Base-by-base conservation (phyloP, 192 early-diverging fungal genomes). In the Backusella tarrabulga region DNA sequence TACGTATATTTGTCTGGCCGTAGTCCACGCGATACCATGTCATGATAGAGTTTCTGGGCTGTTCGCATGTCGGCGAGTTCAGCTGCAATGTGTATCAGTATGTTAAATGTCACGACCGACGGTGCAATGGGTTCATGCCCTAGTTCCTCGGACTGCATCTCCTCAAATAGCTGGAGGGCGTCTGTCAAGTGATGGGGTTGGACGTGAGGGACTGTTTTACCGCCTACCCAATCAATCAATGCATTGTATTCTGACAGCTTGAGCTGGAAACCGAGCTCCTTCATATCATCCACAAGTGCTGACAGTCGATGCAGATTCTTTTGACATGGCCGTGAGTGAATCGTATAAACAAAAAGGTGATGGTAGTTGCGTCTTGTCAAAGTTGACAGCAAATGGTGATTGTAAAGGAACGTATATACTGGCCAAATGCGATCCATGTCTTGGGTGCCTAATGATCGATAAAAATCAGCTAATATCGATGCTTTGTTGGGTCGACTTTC, bases 21-120 rank as follows among this genome's bases (percentile, higher is more conserved):
- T 6, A 83, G 23, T 9, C 42, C 72, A 29, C 69, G 66, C 0
- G 82, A 76, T 34, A 79, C 34, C 82, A 83, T 83, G 15, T 74
- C 72, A 50, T 83, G 72, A 73, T 83, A 83, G 41, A 83, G 68
- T 21, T 75, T 75, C 40, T 83, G 82, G 34, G 82, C 82, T 36
- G 82, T 79, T 1, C 75, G 32, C 8, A 83, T 75, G 60, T 83
- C 82, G 6, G 67, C 52, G 0, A 77, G 12, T 38, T 77, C 52
- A 1, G 74, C 73, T 40, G 82, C 82, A 19, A 79, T 71, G 29
- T 78, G 63, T 40, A 83, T 79, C 5, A 83, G 50, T 9, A 73
- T 83, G 46, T 83, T 83, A 67, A 74, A 79, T 3, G 82, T 83
- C 11, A 77, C 68, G 6, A 80, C 56, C 9, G 68, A 67, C 5